phyloP scores from a whole-genome alignment of 305 asterid species.

The Fraxinus velutina region DNA sequence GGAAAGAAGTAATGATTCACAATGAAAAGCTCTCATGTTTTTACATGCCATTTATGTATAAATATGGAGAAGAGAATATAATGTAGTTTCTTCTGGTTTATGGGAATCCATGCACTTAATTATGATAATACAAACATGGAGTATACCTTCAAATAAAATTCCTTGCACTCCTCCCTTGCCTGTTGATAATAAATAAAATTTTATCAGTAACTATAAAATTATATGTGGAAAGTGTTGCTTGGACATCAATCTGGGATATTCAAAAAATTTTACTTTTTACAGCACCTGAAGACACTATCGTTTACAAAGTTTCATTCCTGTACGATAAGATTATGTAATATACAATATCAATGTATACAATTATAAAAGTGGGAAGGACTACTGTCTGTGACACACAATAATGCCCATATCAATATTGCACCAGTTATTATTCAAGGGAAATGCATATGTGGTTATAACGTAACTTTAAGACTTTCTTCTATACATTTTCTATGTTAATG shows the following conservation, averaged over 20 bases:
- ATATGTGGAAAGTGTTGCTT: neutral
- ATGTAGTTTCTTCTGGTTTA: neutral
- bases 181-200: conserved; percentile 30
- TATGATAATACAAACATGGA: neutral
- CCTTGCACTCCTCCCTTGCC: conserved; percentile 65
- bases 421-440: neutral
- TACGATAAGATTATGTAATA: neutral
- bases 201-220: conserved; percentile 17
- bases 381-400: neutral
- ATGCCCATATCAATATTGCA: neutral
- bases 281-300: neutral
- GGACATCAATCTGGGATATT: neutral
- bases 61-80: neutral
- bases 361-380: neutral
- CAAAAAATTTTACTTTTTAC: neutral
- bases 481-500: neutral
- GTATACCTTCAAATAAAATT: conserved; percentile 63
- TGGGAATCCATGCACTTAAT: conserved; percentile 9
- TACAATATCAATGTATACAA: neutral
- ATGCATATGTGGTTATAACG: neutral
- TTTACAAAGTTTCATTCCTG: neutral
- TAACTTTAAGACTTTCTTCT: neutral
- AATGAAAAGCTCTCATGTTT: neutral
- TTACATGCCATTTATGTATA: neutral
- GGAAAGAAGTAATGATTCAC: neutral